Conservation (phyloP, 352 stramenopile species). For the Globisporangium yorkense region DNA sequence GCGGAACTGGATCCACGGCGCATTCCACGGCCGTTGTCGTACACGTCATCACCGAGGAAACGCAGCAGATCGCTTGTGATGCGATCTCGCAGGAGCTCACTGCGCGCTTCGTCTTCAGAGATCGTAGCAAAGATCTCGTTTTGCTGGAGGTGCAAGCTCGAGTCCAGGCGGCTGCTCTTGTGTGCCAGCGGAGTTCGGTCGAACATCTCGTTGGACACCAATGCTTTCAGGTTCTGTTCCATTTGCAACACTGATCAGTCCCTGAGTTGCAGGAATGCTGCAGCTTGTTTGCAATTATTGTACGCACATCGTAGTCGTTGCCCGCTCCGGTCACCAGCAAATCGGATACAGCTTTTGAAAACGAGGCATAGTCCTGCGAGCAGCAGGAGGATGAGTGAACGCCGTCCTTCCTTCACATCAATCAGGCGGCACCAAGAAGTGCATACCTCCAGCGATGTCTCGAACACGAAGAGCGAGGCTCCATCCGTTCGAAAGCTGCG, state of each 20-base stretch:
- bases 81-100: background rate
- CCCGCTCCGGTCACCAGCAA: background rate
- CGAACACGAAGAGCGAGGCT: slow-evolving; percentile 13
- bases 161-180: background rate
- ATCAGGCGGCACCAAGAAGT: too few species aligned
- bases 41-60: slow-evolving; percentile 9
- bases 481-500: slow-evolving; percentile 4
- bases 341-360: background rate
- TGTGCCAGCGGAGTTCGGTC: background rate
- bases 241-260: background rate
- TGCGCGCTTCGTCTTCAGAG: slow-evolving; percentile 2
- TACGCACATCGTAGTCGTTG: slow-evolving; percentile 4
- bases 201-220: background rate
- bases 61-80: slow-evolving; percentile 11
- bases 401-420: background rate
- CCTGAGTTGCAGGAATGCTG: background rate
- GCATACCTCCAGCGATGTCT: slow-evolving; percentile 5
- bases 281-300: background rate
- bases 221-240: slow-evolving; percentile 2
- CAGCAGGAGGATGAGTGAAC: background rate
- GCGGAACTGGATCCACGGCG: background rate
- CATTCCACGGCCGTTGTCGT: background rate
- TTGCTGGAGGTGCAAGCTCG: background rate
- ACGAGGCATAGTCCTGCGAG: background rate
- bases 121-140: background rate